Base-by-base conservation (phyloP, 306 rosid genomes). In the Canavalia ensiformis region DNA sequence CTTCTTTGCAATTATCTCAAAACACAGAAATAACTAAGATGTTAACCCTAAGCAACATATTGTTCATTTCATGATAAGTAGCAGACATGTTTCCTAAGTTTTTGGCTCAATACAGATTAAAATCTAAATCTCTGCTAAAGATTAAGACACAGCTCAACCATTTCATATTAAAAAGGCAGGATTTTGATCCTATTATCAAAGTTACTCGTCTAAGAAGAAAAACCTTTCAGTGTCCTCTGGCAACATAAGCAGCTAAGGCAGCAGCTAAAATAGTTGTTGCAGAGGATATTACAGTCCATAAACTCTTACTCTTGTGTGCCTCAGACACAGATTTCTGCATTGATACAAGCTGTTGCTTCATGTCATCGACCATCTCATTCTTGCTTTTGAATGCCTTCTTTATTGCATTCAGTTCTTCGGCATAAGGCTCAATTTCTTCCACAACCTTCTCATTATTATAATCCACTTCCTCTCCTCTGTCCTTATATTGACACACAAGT, bases 251-350 rank as follows among this genome's bases (percentile, higher is more conserved):
- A 78, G 90, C 82, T 3, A 94, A 76, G 0, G 83, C 96, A 30
- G 94, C 97, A 41, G 90, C 97, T 44, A 93, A 33, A 55, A 90
- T 46, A 41, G 97, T 85, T 44, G 94, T 83, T 25, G 92, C 97
- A 47, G 97, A 89, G 7, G 94, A 87, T 68, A 93, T 66, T 58
- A 82, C 41, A 47, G 94, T 82, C 94, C 89, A 93, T 8, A 95
- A 82, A 58, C 81, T 84, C 84, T 85, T 90, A 84, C 76, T 87
- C 89, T 81, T 89, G 8, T 82, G 87, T 8, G 89, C 90, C 79
- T 88, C 85, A 0, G 68, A 80, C 60, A 72, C 76, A 10, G 89
- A 77, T 18, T 63, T 86, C 65, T 88, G 72, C 67, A 86, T 30
- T 0, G 72, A 52, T 45, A 75, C 90, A 25, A 92, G 55, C 13